Base-by-base conservation (phyloP, 2,329 filamentous ascomycete species). In the Microthyrium microscopicum region DNA sequence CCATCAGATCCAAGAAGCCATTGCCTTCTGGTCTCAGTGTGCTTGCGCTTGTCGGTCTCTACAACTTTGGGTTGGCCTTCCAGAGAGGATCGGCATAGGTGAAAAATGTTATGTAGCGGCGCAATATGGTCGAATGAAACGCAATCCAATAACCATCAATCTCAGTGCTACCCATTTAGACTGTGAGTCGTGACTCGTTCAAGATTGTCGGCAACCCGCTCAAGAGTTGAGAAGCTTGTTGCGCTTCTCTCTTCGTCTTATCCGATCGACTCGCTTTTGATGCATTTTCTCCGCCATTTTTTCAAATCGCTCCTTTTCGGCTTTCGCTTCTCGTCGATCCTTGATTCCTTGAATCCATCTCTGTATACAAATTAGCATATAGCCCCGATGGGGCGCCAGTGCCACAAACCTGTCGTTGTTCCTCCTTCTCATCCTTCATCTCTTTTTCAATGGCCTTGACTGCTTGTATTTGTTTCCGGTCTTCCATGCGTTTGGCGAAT, bases 281-380 rank as follows among this genome's bases (percentile, higher is more conserved):
- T 95, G 87, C 89, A 98, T 95, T 64, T 89, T 95, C 61, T 84
- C 82, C 15, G 84, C 87, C 72, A 98, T 72, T 64, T 85, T 82
- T 55, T 84, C 82, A 52, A 87, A 95, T 44, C 87, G 68, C 49
- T 85, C 83, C 57, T 79, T 84, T 64, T 95, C 89, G 47, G 83
- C 85, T 67, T 94, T 95, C 33, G 77, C 80, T 15, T 73, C 77
- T 44, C 82, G 71, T 57, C 78, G 85, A 42, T 92, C 83, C 49
- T 79, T 85, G 51, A 95, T 80, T 8, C 68, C 68, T 49, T 85
- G 70, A 35, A 89, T 73, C 44, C 75, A 74, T 50, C 70, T 67
- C 81, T 93, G 49, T 34, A 42, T 21, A 21, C 22, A 38, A 28
- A 43, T 2, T 8, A 20, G 8, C 29, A 7, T 8, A 35, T 15